Evolutionary conservation across 1,284 basidiomycete genomes (phyloP).

Genomic region (Phellopilus nigrolimitatus): DNA sequence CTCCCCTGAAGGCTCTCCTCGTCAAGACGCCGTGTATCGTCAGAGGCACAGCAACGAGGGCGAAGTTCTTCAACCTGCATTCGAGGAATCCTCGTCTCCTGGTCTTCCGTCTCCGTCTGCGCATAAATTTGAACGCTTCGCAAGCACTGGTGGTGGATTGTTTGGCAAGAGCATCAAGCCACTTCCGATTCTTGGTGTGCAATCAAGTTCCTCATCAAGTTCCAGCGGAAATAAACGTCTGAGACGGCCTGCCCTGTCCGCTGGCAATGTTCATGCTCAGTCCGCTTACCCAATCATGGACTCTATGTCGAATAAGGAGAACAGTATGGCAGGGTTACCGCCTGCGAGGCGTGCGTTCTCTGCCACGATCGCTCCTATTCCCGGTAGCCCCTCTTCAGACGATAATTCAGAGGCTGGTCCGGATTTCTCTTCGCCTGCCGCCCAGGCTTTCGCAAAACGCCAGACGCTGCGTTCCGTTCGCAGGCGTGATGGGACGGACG

Average conservation of each 20-base stretch:
- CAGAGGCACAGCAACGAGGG: constrained; percentile 27
- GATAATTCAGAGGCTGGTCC: constrained; percentile 53
- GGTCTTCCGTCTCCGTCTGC: constrained; percentile 55
- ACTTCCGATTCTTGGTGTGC: constrained; percentile 22
- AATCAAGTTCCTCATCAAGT: constrained; percentile 32
- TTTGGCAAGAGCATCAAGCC: constrained; percentile 50
- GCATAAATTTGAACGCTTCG: constrained; percentile 57
- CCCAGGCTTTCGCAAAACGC: constrained; percentile 68
- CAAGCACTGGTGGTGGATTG: constrained; percentile 35
- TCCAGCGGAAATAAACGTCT: constrained; percentile 49
- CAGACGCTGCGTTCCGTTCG: constrained; percentile 70
- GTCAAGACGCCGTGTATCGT: constrained; percentile 33
- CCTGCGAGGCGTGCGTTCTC: constrained; percentile 69
- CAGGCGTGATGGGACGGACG: constrained; percentile 73
- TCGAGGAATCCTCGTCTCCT: constrained; percentile 49
- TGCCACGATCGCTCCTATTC: constrained; percentile 52
- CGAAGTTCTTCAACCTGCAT: constrained; percentile 8
- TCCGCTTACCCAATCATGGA: constrained; percentile 32
- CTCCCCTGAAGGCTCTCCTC: constrained; percentile 51
- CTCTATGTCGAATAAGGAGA: constrained; percentile 22
- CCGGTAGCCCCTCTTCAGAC: constrained; percentile 44
- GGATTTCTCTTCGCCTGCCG: constrained; percentile 65
- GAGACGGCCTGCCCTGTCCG: constrained; percentile 64
- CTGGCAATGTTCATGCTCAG: constrained; percentile 39
- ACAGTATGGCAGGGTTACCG: constrained; percentile 32